phyloP scores from a whole-genome alignment of 768 basidiomycete genomes.

The Lactarius pseudohatsudake region DNA sequence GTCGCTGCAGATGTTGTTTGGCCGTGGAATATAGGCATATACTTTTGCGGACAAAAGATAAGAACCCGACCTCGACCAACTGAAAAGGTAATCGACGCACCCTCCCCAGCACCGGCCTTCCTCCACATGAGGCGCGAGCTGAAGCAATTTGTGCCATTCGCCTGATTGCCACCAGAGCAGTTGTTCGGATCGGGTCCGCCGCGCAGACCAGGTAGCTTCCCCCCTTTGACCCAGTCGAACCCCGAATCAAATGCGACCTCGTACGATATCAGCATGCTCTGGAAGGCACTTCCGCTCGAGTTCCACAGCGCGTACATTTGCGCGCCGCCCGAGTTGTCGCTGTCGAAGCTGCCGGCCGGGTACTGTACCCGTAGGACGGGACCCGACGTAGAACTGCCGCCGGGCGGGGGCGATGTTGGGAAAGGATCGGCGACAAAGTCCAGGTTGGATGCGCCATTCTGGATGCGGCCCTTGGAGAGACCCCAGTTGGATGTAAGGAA shows the following conservation, averaged over 20 bases:
- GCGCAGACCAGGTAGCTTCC: slow-evolving; percentile 74
- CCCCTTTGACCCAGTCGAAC: slow-evolving; percentile 75
- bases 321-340: slow-evolving; percentile 54
- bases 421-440: slow-evolving; percentile 70
- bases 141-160: slow-evolving; percentile 69
- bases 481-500: slow-evolving; percentile 60
- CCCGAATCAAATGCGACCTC: slow-evolving; percentile 66
- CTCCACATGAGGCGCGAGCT: slow-evolving; percentile 80
- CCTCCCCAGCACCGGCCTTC: slow-evolving; percentile 61
- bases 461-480: slow-evolving; percentile 58
- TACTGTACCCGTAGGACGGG: slow-evolving; percentile 63
- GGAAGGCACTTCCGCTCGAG: slow-evolving; percentile 53
- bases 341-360: slow-evolving; percentile 57
- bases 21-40: slow-evolving; percentile 75
- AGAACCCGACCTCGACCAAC: slow-evolving; percentile 13
- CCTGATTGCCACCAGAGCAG: slow-evolving; percentile 67
- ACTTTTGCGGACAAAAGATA: slow-evolving; percentile 42
- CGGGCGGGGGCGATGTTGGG: slow-evolving; percentile 46
- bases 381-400: slow-evolving; percentile 33
- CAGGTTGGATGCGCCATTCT: slow-evolving; percentile 55
- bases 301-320: slow-evolving; percentile 75
- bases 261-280: slow-evolving; percentile 70
- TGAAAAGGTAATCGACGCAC: slow-evolving; percentile 40
- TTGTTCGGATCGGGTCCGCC: slow-evolving; percentile 63
- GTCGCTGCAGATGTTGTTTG: slow-evolving; percentile 58